Evolutionary conservation across 352 stramenopile genomes (phyloP).

Genomic region (Phytophthora constricta): DNA sequence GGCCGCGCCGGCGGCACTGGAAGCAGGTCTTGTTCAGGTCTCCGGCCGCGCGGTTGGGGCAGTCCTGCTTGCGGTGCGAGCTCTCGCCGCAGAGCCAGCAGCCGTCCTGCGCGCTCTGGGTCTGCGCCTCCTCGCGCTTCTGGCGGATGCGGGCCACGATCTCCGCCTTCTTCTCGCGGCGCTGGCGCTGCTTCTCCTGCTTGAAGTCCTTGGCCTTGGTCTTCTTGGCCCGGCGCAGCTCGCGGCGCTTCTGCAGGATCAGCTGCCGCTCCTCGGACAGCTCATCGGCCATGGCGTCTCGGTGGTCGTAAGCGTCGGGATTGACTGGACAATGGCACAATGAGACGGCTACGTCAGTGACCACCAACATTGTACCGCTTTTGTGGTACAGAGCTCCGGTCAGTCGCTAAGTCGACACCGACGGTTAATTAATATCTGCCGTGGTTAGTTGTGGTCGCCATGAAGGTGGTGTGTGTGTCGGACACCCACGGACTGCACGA

Average conservation of each 20-base stretch:
- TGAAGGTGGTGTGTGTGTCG: constrained; percentile 70
- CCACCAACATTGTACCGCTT: too few species aligned
- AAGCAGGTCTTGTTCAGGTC: constrained; percentile 85
- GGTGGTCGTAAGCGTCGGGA: background rate
- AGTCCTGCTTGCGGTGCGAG: constrained; percentile 84
- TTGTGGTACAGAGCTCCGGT: too few species aligned
- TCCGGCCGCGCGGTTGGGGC: constrained; percentile 65
- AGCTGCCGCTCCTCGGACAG: constrained; percentile 40
- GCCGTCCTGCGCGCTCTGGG: constrained; percentile 35
- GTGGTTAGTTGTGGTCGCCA: too few species aligned
- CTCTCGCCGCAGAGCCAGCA: constrained; percentile 81
- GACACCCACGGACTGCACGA: constrained; percentile 80
- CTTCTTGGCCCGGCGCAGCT: constrained; percentile 87
- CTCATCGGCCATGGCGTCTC: constrained; percentile 14
- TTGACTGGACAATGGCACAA: background rate
- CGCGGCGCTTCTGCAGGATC: constrained; percentile 61
- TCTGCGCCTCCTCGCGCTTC: constrained; percentile 66
- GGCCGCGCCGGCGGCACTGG: constrained; percentile 80
- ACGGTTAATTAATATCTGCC: too few species aligned
- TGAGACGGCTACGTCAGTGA: too few species aligned
- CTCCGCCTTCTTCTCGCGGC: constrained; percentile 79
- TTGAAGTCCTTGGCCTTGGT: constrained; percentile 71
- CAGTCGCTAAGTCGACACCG: too few species aligned
- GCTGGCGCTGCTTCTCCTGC: constrained; percentile 63
- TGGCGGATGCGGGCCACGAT: constrained; percentile 80